Percentiles rank a stretch among this genome's conserved stretches.
Conservation (phyloP, 768 basidiomycete species). For the Agaricus subrufescens region DNA sequence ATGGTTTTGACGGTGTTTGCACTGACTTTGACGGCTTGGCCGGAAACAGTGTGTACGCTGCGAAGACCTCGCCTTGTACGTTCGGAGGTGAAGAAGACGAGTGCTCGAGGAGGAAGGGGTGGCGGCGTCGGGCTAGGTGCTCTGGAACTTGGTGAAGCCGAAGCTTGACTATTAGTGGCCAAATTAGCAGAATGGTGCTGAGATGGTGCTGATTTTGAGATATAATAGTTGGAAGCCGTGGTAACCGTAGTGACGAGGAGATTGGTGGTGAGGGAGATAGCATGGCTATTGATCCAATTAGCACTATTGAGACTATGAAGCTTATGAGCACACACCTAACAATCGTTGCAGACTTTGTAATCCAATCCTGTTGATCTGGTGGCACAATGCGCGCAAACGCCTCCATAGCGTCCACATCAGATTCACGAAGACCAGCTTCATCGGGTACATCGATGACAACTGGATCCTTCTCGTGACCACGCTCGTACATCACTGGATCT, state of each 20-base stretch:
- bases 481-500: conserved; percentile 46
- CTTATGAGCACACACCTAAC: conserved; percentile 44
- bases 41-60: conserved; percentile 58
- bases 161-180: not conserved
- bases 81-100: conserved; percentile 58
- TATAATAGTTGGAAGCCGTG: conserved; percentile 57
- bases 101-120: conserved; percentile 35
- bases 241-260: conserved; percentile 59
- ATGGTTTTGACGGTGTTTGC: conserved; percentile 56
- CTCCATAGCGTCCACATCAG: conserved; percentile 39
- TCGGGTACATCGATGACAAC: conserved; percentile 72
- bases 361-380: conserved; percentile 66
- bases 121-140: conserved; percentile 16
- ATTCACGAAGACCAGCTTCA: conserved; percentile 28
- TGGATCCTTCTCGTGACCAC: conserved; percentile 52
- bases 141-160: conserved; percentile 12
- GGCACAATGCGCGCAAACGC: conserved; percentile 60
- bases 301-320: not conserved
- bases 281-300: conserved; percentile 39
- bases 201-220: conserved; percentile 49
- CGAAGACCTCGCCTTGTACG: conserved; percentile 53
- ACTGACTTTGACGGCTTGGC: conserved; percentile 64
- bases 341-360: conserved; percentile 55
- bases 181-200: conserved; percentile 27
- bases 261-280: conserved; percentile 62